These are phyloP conservation scores for Yamadazyma membranifaciens DNA, from an alignment of 1,139 yeast genomes.

Conservation along the genomic window DNA sequence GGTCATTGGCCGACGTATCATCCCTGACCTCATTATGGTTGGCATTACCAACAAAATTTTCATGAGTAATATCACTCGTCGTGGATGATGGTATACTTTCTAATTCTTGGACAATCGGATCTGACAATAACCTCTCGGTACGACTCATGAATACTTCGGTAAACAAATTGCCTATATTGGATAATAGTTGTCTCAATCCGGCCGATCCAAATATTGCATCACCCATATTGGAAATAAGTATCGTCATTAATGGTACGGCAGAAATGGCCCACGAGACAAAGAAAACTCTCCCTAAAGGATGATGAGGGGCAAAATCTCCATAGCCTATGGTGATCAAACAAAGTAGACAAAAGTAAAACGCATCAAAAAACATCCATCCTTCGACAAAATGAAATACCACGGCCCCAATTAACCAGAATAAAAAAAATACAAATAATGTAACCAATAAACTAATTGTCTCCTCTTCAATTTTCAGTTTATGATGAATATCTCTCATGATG, in stretches of 20 bases:
- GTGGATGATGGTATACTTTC: constrained; percentile 1
- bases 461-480: constrained; percentile 30
- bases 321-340: constrained; percentile 82
- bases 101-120: constrained; percentile 3
- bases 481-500: constrained; percentile 50
- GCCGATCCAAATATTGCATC: constrained; percentile 49
- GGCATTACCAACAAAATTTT: background rate
- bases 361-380: constrained; percentile 66
- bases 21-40: background rate
- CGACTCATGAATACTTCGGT: constrained; percentile 5
- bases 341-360: constrained; percentile 70
- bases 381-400: constrained; percentile 57
- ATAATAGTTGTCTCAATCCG: constrained; percentile 3
- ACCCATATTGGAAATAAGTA: constrained; percentile 69
- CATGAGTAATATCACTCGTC: background rate
- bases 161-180: constrained; percentile 3
- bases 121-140: background rate
- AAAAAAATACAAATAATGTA: constrained; percentile 47
- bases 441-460: constrained; percentile 31
- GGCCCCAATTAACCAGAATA: constrained; percentile 74
- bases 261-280: constrained; percentile 77
- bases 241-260: constrained; percentile 87
- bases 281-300: constrained; percentile 67
- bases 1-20: background rate
- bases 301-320: constrained; percentile 67